Conservation (phyloP, 768 basidiomycete species). For the Auriscalpium orientale region DNA sequence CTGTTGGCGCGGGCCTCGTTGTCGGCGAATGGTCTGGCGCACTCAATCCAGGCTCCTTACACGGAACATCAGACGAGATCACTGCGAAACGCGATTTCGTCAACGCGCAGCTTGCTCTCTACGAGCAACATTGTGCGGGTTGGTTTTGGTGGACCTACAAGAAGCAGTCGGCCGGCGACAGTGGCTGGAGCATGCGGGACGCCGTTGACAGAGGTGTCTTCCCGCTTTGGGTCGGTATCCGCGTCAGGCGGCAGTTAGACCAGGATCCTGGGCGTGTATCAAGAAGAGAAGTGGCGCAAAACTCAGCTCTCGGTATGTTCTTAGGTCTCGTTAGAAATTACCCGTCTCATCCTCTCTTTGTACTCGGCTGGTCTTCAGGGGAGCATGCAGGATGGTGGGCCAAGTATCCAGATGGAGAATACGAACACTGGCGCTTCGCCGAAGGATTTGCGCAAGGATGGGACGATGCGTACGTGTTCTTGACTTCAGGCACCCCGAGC, state of each 20-base stretch:
- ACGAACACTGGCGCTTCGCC: constrained; percentile 61
- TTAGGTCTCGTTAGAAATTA: background rate
- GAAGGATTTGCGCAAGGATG: constrained; percentile 64
- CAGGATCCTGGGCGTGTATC: constrained; percentile 25
- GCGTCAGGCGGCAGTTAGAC: constrained; percentile 9
- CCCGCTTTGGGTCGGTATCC: constrained; percentile 28
- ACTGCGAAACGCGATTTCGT: constrained; percentile 42
- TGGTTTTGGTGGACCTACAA: constrained; percentile 86
- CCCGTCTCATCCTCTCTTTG: background rate
- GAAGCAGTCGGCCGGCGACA: constrained; percentile 58
- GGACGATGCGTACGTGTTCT: constrained; percentile 61
- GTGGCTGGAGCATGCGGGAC: constrained; percentile 68
- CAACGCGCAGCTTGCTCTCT: constrained; percentile 57
- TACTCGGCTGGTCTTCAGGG: constrained; percentile 16
- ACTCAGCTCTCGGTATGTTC: constrained; percentile 23
- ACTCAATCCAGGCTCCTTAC: constrained; percentile 56
- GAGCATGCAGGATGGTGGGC: constrained; percentile 39
- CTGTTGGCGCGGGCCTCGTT: constrained; percentile 45
- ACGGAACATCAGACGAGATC: constrained; percentile 35
- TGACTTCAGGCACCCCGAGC: constrained; percentile 22
- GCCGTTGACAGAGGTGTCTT: constrained; percentile 56
- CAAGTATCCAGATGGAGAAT: constrained; percentile 40
- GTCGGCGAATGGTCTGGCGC: constrained; percentile 79
- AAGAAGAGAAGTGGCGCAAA: constrained; percentile 27
- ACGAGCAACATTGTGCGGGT: constrained; percentile 56